These are phyloP conservation scores for Onygena corvina DNA, from an alignment of 2,329 filamentous ascomycete genomes.

Conservation along the genomic window DNA sequence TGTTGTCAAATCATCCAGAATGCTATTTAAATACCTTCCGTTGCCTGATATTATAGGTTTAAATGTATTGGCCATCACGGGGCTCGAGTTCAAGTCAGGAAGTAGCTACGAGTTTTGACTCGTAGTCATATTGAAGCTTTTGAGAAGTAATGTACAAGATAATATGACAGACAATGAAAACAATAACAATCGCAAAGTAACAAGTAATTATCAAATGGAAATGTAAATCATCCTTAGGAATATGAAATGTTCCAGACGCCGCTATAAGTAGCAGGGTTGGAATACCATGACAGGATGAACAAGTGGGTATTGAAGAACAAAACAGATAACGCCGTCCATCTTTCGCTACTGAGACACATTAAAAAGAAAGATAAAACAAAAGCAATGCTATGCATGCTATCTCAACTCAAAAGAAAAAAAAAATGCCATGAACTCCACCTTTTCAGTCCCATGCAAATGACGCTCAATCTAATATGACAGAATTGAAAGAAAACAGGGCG, in stretches of 20 bases:
- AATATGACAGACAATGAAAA: slow-evolving; percentile 1
- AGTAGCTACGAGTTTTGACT: background rate
- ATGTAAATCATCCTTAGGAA: background rate
- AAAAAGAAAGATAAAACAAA: background rate
- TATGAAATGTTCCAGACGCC: background rate
- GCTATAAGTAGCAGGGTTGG: background rate
- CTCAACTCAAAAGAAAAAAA: background rate
- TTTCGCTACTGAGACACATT: background rate
- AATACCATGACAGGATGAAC: slow-evolving; percentile 1
- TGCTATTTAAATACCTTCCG: no score
- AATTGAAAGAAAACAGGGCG: background rate
- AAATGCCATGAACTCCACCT: slow-evolving; percentile 1
- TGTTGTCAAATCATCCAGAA: no score
- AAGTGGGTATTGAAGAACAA: slow-evolving; percentile 1
- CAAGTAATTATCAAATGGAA: background rate
- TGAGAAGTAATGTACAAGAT: slow-evolving; percentile 3
- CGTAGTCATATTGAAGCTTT: slow-evolving; percentile 2
- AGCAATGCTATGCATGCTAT: slow-evolving; percentile 8
- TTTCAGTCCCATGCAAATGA: slow-evolving; percentile 6
- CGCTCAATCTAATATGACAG: slow-evolving; percentile 5
- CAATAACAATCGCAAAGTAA: background rate
- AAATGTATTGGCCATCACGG: no score
- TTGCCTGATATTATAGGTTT: no score
- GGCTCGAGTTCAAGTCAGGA: no score
- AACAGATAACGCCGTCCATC: slow-evolving; percentile 3